Evolutionary conservation across 2,329 filamentous ascomycete genomes (phyloP).

Genomic region (Escovopsis weberi): DNA sequence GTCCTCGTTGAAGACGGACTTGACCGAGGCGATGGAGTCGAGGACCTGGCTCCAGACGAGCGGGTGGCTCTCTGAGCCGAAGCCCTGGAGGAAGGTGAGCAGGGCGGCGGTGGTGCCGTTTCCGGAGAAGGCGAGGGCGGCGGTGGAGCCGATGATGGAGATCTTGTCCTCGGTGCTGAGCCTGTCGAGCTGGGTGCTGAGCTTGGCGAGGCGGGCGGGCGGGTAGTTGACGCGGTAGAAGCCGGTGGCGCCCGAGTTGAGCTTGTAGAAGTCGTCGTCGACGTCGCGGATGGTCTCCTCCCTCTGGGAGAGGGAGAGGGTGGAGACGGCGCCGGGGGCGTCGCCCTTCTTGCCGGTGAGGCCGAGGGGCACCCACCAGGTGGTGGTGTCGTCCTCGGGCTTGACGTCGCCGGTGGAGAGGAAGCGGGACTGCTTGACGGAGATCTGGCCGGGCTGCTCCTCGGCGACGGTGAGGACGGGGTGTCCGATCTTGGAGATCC

Average conservation of each 20-base stretch:
- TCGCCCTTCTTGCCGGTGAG: slow-evolving; percentile 61
- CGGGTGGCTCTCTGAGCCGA: slow-evolving; percentile 67
- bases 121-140: slow-evolving; percentile 77
- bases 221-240: slow-evolving; percentile 92
- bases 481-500: slow-evolving; percentile 93
- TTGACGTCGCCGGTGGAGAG: slow-evolving; percentile 83
- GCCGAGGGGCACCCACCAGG: slow-evolving; percentile 90
- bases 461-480: slow-evolving; percentile 79
- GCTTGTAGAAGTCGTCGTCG: slow-evolving; percentile 74
- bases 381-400: slow-evolving; percentile 77
- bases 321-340: slow-evolving; percentile 36
- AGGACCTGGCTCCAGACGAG: slow-evolving; percentile 83
- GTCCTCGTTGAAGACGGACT: slow-evolving; percentile 73
- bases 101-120: slow-evolving; percentile 70
- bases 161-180: slow-evolving; percentile 84
- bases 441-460: slow-evolving; percentile 59
- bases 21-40: slow-evolving; percentile 59
- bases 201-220: slow-evolving; percentile 62
- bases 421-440: slow-evolving; percentile 76
- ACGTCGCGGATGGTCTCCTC: slow-evolving; percentile 62
- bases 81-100: slow-evolving; percentile 72
- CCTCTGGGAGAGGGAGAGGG: slow-evolving; percentile 59
- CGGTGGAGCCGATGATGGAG: slow-evolving; percentile 77
- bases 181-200: slow-evolving; percentile 61
- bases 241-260: slow-evolving; percentile 79